Conservation (phyloP, 345 rosid species). For the Trapa bicornis region DNA sequence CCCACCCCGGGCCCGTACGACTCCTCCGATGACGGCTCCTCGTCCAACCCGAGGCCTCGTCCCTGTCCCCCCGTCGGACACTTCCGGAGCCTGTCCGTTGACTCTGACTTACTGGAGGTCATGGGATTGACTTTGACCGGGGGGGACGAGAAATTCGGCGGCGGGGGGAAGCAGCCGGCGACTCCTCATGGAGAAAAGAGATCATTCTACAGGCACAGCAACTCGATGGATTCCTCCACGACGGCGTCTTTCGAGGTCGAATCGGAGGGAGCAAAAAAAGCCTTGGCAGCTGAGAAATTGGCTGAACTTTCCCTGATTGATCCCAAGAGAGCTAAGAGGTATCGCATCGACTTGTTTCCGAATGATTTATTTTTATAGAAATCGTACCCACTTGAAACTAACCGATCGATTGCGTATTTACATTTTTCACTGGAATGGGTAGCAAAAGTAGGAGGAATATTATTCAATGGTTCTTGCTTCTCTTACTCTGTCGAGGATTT, state of each 20-base stretch:
- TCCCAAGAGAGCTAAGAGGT: slow-evolving; percentile 98
- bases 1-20: slow-evolving; percentile 40
- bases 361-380: too few relatives aligned
- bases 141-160: background rate
- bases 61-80: slow-evolving; percentile 39
- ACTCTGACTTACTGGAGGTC: slow-evolving; percentile 78
- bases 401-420: background rate
- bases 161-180: too few relatives aligned
- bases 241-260: too few relatives aligned
- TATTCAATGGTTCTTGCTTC: background rate
- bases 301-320: slow-evolving; percentile 86
- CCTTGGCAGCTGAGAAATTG: slow-evolving; percentile 67
- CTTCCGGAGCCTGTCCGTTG: slow-evolving; percentile 80
- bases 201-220: too few relatives aligned
- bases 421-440: background rate
- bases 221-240: too few relatives aligned
- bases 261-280: background rate
- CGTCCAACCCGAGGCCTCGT: slow-evolving; percentile 23
- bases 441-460: background rate
- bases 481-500: background rate
- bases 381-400: too few relatives aligned
- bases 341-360: background rate
- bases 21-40: slow-evolving; percentile 16
- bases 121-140: slow-evolving; percentile 16
- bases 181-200: too few relatives aligned